These are phyloP conservation scores for Phytophthora syringae DNA, from an alignment of 352 stramenopile genomes.

Conservation along the genomic window DNA sequence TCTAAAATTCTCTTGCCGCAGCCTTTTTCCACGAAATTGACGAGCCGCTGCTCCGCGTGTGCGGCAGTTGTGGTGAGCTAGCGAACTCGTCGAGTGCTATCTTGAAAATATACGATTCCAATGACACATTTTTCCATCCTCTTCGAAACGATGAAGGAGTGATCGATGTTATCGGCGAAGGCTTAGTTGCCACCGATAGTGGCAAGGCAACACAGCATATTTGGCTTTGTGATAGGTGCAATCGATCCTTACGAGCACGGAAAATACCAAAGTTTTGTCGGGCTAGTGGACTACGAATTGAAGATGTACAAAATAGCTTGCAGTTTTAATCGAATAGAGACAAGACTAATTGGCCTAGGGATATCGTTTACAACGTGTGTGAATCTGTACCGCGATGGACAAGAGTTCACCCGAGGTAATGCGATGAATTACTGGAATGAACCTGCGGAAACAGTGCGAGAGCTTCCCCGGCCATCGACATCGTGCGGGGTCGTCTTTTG, in stretches of 20 bases:
- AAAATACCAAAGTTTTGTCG: background rate
- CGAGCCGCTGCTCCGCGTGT: background rate
- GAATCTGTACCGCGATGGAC: background rate
- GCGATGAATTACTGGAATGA: slow-evolving; percentile 1
- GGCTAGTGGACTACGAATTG: no score
- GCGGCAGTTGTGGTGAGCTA: background rate
- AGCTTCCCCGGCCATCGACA: no score
- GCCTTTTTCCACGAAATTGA: background rate
- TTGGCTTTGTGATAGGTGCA: background rate
- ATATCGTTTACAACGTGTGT: slow-evolving; percentile 3
- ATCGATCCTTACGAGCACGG: background rate
- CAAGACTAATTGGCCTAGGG: background rate
- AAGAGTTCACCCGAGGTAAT: background rate
- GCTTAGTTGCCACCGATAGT: background rate
- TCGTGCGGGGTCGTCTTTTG: no score
- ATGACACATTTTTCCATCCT: background rate
- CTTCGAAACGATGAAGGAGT: background rate
- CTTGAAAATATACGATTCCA: background rate
- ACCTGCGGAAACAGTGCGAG: background rate
- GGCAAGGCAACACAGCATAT: background rate
- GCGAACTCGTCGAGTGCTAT: background rate
- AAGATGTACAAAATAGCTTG: background rate
- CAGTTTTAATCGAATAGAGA: background rate
- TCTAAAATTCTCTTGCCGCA: background rate
- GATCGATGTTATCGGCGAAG: background rate